These are phyloP conservation scores for Pulchroboletus neoregius DNA, from an alignment of 1,284 basidiomycete species.

Conservation along the genomic window DNA sequence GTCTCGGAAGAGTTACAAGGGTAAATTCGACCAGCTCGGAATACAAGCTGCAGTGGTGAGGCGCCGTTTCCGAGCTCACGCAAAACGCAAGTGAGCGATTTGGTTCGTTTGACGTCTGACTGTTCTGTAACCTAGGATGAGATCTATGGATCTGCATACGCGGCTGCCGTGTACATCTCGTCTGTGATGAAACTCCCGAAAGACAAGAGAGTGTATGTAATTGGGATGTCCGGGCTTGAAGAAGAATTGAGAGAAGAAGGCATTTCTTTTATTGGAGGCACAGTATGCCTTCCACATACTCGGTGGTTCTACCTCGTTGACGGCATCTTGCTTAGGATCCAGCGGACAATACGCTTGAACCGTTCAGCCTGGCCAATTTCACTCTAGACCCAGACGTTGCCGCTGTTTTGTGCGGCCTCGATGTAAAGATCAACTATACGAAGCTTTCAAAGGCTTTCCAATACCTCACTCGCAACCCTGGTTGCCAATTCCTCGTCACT, in stretches of 20 bases:
- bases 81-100: not conserved
- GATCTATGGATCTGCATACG: constrained; percentile 94
- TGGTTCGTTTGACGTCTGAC: not conserved
- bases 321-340: constrained; percentile 56
- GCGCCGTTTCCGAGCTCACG: constrained; percentile 4
- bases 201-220: constrained; percentile 93
- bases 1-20: constrained; percentile 82
- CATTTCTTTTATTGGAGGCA: constrained; percentile 79
- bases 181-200: constrained; percentile 85
- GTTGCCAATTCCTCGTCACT: constrained; percentile 85
- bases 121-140: constrained; percentile 66
- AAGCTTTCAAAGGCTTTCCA: constrained; percentile 93
- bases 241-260: constrained; percentile 89
- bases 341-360: constrained; percentile 72
- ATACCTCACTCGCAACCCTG: constrained; percentile 78
- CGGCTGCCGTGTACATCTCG: constrained; percentile 90
- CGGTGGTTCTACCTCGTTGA: not conserved
- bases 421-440: constrained; percentile 80
- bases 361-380: constrained; percentile 68
- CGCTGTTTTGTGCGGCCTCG: constrained; percentile 90
- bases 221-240: constrained; percentile 90
- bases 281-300: constrained; percentile 47
- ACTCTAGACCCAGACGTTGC: constrained; percentile 76
- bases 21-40: constrained; percentile 88
- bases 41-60: constrained; percentile 78